Evolutionary conservation across 768 basidiomycete species (phyloP), one percentile per base, ranked within the genome.

Genomic region (Lactarius tabidus): DNA sequence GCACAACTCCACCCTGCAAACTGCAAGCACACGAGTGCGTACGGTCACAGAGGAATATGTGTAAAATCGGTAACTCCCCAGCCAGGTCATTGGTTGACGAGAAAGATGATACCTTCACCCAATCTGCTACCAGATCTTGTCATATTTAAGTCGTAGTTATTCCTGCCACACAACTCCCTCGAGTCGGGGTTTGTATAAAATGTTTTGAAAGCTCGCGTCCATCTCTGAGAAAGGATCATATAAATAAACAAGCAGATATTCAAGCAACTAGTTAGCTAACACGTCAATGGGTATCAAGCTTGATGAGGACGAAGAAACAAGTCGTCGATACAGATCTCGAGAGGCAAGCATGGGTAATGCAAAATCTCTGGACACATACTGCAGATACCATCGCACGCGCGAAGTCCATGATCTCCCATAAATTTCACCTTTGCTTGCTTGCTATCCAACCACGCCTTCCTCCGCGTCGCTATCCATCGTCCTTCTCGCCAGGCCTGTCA

Each of bases 391-490:
- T 48, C 48, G 48, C 48, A 4, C 41, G 41, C 23, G 48, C 48
- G 5, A 2, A 51, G 48, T 51, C 48, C 48, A 29, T 15, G 20
- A 23, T 23, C 56, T 29, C 17, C 56, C 6, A 36, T 23, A 38
- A 26, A 57, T 26, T 10, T 31, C 26, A 54, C 15, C 29, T 54
- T 54, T 2, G 14, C 14, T 29, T 18, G 9, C 9, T 29, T 18
- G 10, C 54, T 59, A 66, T 20, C 60, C 60, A 12, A 66, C 33
- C 3, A 66, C 60, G 28, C 60, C 51, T 23, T 66, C 91, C 73
- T 93, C 91, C 39, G 90, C 90, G 71, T 92, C 90, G 72, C 88
- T 90, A 48, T 87, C 89, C 87, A 89, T 88, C 57, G 90, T 91
- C 74, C 89, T 82, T 72, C 89, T 82, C 60, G 89, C 86, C 64